Conservation (phyloP, 1,139 yeast genomes). For the Saccharomycopsis crataegensis region DNA sequence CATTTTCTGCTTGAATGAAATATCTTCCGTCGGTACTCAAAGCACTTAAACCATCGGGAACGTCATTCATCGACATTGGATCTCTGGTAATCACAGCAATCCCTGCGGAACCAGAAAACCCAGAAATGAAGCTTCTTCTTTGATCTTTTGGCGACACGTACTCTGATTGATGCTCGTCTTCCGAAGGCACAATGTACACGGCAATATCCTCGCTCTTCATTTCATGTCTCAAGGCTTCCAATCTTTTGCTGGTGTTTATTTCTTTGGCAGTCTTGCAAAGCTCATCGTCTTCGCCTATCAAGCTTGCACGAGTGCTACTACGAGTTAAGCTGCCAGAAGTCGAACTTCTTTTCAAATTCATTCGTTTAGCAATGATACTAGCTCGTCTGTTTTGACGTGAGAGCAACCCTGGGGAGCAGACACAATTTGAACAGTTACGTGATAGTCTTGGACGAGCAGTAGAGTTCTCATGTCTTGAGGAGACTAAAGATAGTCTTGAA, state of each 20-base stretch:
- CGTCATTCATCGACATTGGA: conserved; percentile 42
- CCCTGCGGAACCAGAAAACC: conserved; percentile 95
- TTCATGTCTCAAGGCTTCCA: conserved; percentile 52
- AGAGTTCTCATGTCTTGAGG: background rate
- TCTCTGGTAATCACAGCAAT: conserved; percentile 80
- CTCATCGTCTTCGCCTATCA: background rate
- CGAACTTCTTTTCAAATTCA: conserved; percentile 22
- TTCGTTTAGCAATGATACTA: conserved; percentile 41
- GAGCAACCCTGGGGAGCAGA: conserved; percentile 73
- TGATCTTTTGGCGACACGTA: conserved; percentile 77
- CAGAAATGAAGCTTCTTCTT: conserved; percentile 77
- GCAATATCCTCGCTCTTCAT: conserved; percentile 65
- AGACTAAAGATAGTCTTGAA: conserved; percentile 9
- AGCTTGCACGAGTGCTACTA: conserved; percentile 1
- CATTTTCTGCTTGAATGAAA: conserved; percentile 82
- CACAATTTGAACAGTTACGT: conserved; percentile 62
- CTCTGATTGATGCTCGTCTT: conserved; percentile 92
- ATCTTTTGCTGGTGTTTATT: conserved; percentile 51
- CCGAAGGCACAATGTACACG: conserved; percentile 80
- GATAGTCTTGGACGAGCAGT: conserved; percentile 20
- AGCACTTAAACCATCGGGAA: conserved; percentile 64
- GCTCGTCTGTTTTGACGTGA: conserved; percentile 57
- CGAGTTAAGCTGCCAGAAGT: conserved; percentile 1
- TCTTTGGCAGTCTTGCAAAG: conserved; percentile 30
- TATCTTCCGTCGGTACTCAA: conserved; percentile 94